These are phyloP conservation scores for Rhizopogon vinicolor DNA, from an alignment of 768 basidiomycete genomes.

Conservation along the genomic window DNA sequence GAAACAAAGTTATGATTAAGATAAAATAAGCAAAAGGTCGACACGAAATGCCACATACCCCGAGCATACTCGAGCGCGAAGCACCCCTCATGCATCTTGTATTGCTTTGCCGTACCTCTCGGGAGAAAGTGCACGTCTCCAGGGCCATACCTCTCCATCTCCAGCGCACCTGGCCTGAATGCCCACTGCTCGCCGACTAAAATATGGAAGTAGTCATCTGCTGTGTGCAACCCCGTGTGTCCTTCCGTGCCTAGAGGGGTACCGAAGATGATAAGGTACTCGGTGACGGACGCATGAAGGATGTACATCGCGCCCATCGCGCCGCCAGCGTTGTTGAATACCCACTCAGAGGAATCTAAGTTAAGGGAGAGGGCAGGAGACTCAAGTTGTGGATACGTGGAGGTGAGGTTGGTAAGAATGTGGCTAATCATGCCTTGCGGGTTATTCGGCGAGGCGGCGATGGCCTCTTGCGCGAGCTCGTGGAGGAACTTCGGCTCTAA, in stretches of 20 bases:
- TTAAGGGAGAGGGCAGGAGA: slow-evolving; percentile 49
- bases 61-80: slow-evolving; percentile 94
- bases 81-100: slow-evolving; percentile 95
- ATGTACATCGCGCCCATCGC: slow-evolving; percentile 99
- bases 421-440: slow-evolving; percentile 72
- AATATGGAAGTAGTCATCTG: slow-evolving; percentile 98
- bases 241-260: slow-evolving; percentile 97
- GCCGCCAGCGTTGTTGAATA: slow-evolving; percentile 96
- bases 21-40: neutral
- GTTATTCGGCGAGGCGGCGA: slow-evolving; percentile 61
- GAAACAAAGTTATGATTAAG: neutral
- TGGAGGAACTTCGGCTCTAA: slow-evolving; percentile 73
- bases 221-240: slow-evolving; percentile 89
- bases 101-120: slow-evolving; percentile 87
- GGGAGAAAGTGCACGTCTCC: slow-evolving; percentile 84
- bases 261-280: slow-evolving; percentile 95
- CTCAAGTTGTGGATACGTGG: slow-evolving; percentile 57
- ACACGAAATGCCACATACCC: slow-evolving; percentile 46
- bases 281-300: slow-evolving; percentile 94
- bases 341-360: slow-evolving; percentile 73
- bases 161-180: slow-evolving; percentile 73
- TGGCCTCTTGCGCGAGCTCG: slow-evolving; percentile 67
- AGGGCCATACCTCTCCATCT: slow-evolving; percentile 80
- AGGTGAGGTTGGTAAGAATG: slow-evolving; percentile 77
- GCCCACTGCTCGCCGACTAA: slow-evolving; percentile 94